Conservation (phyloP, 1,284 basidiomycete species). For the Apiotrichum gamsii region DNA sequence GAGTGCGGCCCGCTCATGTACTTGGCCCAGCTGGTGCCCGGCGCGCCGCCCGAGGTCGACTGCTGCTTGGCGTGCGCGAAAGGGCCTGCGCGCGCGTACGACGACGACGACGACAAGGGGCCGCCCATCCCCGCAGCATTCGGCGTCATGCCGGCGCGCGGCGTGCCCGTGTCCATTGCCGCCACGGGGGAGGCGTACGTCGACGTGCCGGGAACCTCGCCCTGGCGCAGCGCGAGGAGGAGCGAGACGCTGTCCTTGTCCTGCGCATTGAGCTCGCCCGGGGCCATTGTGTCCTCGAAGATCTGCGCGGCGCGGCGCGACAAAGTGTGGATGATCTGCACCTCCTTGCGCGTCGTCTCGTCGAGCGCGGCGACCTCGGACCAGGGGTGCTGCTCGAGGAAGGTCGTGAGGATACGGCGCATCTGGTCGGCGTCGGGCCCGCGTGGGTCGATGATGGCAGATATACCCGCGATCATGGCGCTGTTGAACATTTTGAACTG, state of each 20-base stretch:
- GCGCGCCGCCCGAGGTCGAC: neutral
- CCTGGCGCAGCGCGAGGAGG: conserved; percentile 40
- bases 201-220: conserved; percentile 12
- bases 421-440: conserved; percentile 42
- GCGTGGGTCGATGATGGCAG: conserved; percentile 46
- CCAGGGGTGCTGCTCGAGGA: conserved; percentile 45
- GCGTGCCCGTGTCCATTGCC: neutral
- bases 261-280: conserved; percentile 35
- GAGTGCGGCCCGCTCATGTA: conserved; percentile 3
- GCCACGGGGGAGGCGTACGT: neutral
- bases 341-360: conserved; percentile 46
- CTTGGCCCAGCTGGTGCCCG: conserved; percentile 9
- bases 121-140: neutral
- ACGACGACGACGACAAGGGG: neutral
- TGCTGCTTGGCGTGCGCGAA: neutral
- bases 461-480: conserved; percentile 48
- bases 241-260: conserved; percentile 43
- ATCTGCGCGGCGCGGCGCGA: conserved; percentile 42
- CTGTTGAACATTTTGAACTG: conserved; percentile 47
- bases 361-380: conserved; percentile 36
- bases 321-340: conserved; percentile 46
- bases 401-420: conserved; percentile 44
- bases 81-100: neutral
- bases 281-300: conserved; percentile 40
- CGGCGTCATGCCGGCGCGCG: neutral